These are phyloP conservation scores for Phaeotremella fagi DNA, from an alignment of 768 basidiomycete species.

Conservation along the genomic window DNA sequence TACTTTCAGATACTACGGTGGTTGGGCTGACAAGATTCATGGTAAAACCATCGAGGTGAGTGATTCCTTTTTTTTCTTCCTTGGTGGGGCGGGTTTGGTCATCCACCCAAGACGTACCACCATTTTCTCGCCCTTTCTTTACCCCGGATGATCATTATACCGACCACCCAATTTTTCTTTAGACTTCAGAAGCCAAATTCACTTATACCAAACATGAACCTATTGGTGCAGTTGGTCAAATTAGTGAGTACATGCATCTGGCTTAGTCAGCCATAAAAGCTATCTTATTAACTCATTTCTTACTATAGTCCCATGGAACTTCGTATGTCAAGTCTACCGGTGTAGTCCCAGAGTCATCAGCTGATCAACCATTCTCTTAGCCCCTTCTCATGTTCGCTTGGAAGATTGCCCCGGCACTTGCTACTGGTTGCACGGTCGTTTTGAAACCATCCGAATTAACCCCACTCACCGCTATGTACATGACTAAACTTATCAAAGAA, in stretches of 20 bases:
- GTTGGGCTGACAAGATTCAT: conserved; percentile 89
- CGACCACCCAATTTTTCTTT: conserved; percentile 64
- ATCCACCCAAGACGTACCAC: too few species aligned
- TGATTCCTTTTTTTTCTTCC: not conserved
- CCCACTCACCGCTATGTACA: conserved; percentile 41
- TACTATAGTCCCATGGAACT: conserved; percentile 76
- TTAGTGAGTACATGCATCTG: conserved; percentile 53
- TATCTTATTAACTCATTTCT: not conserved
- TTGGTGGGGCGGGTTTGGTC: conserved; percentile 2
- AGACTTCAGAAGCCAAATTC: conserved; percentile 63
- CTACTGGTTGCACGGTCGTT: conserved; percentile 85
- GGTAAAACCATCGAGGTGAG: conserved; percentile 61
- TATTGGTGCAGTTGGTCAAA: conserved; percentile 67
- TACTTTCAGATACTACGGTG: conserved; percentile 71
- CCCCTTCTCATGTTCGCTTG: conserved; percentile 52
- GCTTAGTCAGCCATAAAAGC: not conserved
- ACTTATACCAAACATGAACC: conserved; percentile 75
- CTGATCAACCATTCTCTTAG: conserved; percentile 4
- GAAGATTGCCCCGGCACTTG: conserved; percentile 91
- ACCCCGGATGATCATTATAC: too few species aligned
- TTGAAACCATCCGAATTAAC: conserved; percentile 86
- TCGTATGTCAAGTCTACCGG: conserved; percentile 16
- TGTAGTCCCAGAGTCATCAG: not conserved
- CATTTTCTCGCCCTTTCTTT: too few species aligned
- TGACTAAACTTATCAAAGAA: conserved; percentile 44